Conservation (phyloP, 1,284 basidiomycete genomes). For the Sanghuangporus sanghuang region DNA sequence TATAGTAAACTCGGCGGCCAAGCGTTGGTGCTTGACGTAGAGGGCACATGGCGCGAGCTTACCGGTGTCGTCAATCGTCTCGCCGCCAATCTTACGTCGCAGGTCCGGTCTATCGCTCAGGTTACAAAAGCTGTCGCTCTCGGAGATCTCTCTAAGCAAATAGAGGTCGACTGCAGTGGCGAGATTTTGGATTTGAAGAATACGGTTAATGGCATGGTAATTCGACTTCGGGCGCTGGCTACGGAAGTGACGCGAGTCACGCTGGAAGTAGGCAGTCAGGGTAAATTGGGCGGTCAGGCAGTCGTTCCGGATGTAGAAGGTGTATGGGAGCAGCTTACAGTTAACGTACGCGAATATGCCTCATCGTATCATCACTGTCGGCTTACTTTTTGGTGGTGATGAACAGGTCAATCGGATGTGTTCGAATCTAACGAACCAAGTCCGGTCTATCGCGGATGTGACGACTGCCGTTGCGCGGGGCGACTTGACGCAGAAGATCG, state of each 20-base stretch:
- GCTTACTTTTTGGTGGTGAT: not conserved
- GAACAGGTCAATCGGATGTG: slow-evolving; percentile 90
- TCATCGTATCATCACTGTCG: slow-evolving; percentile 6
- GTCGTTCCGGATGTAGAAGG: slow-evolving; percentile 93
- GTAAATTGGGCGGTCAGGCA: slow-evolving; percentile 89
- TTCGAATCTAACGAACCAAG: slow-evolving; percentile 89
- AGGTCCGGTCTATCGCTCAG: slow-evolving; percentile 91
- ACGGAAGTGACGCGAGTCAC: slow-evolving; percentile 97
- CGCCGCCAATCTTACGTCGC: slow-evolving; percentile 91
- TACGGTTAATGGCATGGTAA: slow-evolving; percentile 98
- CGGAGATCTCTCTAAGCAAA: slow-evolving; percentile 94
- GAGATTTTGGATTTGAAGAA: slow-evolving; percentile 98
- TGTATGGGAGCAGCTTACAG: slow-evolving; percentile 89
- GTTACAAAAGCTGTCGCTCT: slow-evolving; percentile 98
- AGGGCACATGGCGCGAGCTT: slow-evolving; percentile 91
- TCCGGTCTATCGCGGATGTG: slow-evolving; percentile 86
- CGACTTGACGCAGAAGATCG: slow-evolving; percentile 86
- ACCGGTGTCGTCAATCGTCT: slow-evolving; percentile 89
- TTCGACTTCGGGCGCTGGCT: slow-evolving; percentile 82
- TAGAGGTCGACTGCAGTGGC: slow-evolving; percentile 93
- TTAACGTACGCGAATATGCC: slow-evolving; percentile 71
- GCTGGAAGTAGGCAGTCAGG: slow-evolving; percentile 86
- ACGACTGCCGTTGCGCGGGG: slow-evolving; percentile 91
- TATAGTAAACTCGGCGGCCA: slow-evolving; percentile 84
- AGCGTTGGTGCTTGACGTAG: slow-evolving; percentile 87